Evolutionary conservation across 805 yeast genomes (phyloP).

Genomic region (Yarrowia phangngaensis): DNA sequence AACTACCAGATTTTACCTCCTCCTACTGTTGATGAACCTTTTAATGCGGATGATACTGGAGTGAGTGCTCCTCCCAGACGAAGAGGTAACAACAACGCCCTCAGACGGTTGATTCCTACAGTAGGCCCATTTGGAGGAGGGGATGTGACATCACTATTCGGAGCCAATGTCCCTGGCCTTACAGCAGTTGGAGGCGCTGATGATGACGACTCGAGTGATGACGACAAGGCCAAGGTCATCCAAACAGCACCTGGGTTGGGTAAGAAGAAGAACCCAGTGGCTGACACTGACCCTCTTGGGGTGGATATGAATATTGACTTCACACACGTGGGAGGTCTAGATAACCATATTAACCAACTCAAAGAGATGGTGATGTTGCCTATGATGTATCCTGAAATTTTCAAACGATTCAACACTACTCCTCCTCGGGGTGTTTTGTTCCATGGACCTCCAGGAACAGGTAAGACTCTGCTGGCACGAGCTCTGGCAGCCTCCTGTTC

Average conservation of each 20-base stretch:
- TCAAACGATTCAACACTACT: slow-evolving; percentile 81
- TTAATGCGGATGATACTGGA: slow-evolving; percentile 37
- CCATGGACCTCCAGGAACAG: slow-evolving; percentile 99
- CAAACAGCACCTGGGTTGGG: slow-evolving; percentile 28
- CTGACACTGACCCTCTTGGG: slow-evolving; percentile 92
- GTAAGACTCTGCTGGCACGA: slow-evolving; percentile 96
- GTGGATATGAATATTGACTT: slow-evolving; percentile 82
- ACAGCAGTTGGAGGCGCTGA: slow-evolving; percentile 33
- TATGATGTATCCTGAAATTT: slow-evolving; percentile 85
- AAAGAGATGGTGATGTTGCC: slow-evolving; percentile 98
- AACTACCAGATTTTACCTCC: slow-evolving; percentile 87
- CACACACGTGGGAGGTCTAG: slow-evolving; percentile 85
- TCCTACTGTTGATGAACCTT: slow-evolving; percentile 41
- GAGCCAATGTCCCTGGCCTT: slow-evolving; percentile 54
- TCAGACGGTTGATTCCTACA: slow-evolving; percentile 80
- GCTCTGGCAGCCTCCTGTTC: slow-evolving; percentile 96
- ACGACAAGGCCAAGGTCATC: slow-evolving; percentile 36
- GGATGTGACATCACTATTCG: slow-evolving; percentile 81
- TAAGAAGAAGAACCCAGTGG: slow-evolving; percentile 42
- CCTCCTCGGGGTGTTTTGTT: slow-evolving; percentile 97
- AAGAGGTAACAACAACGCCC: slow-evolving; percentile 43
- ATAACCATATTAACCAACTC: slow-evolving; percentile 81
- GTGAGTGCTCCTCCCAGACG: slow-evolving; percentile 35
- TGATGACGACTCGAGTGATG: slow-evolving; percentile 49
- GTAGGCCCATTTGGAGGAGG: slow-evolving; percentile 98